Conservation (phyloP, 2,329 filamentous ascomycete species). For the Ceratocystis diversiconidia region DNA sequence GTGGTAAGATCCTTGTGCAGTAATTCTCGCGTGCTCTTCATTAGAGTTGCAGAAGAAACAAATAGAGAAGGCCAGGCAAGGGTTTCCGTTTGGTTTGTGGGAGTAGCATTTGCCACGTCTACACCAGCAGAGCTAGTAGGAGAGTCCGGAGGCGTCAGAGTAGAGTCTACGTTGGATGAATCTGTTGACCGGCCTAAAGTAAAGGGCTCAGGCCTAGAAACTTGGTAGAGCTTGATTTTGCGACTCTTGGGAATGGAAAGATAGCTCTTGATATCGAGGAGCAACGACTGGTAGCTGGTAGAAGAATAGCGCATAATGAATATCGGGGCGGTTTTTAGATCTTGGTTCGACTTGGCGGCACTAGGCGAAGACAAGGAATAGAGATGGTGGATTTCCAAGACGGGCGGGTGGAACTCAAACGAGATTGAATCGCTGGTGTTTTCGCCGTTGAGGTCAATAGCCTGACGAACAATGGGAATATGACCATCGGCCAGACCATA, state of each 20-base stretch:
- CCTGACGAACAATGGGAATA: slow-evolving; percentile 57
- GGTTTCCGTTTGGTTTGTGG: slow-evolving; percentile 18
- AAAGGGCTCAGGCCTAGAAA: slow-evolving; percentile 33
- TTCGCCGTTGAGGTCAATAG: slow-evolving; percentile 58
- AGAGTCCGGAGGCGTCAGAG: slow-evolving; percentile 30
- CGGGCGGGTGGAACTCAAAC: slow-evolving; percentile 71
- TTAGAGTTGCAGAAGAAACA: slow-evolving; percentile 10
- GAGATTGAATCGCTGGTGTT: slow-evolving; percentile 38
- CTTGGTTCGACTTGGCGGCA: slow-evolving; percentile 41
- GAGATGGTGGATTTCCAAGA: slow-evolving; percentile 74
- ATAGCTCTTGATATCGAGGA: slow-evolving; percentile 57
- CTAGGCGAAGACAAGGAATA: slow-evolving; percentile 43
- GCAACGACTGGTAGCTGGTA: slow-evolving; percentile 56
- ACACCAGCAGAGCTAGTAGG: slow-evolving; percentile 25
- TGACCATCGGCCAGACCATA: slow-evolving; percentile 62
- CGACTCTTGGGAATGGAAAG: slow-evolving; percentile 52
- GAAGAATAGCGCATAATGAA: slow-evolving; percentile 60
- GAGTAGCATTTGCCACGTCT: slow-evolving; percentile 26
- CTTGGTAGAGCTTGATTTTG: slow-evolving; percentile 65
- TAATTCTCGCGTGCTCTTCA: slow-evolving; percentile 16
- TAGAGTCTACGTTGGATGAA: slow-evolving; percentile 19
- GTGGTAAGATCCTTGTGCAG: slow-evolving; percentile 47
- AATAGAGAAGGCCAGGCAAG: slow-evolving; percentile 13
- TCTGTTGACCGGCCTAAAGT: background rate
- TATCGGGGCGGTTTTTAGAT: slow-evolving; percentile 44